These are phyloP conservation scores for Clarireedia hainanense DNA, from an alignment of 2,329 filamentous ascomycete genomes.

Conservation along the genomic window DNA sequence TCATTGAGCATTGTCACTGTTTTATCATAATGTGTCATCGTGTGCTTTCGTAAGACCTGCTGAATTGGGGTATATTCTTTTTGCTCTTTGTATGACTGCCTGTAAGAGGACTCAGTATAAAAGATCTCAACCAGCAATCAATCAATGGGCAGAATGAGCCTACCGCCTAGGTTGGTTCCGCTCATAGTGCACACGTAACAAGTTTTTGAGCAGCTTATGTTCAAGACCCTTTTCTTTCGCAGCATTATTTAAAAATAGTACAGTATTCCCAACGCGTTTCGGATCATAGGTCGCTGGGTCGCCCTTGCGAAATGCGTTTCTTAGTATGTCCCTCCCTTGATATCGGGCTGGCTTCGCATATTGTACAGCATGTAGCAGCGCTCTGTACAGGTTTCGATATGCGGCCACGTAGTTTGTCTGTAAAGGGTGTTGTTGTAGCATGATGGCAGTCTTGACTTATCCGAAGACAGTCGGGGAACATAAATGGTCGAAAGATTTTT, in stretches of 20 bases:
- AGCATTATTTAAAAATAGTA: conserved; percentile 63
- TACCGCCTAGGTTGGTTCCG: conserved; percentile 8
- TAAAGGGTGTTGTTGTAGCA: background rate
- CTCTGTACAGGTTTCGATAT: conserved; percentile 64
- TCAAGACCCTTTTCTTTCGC: conserved; percentile 57
- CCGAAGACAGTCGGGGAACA: background rate
- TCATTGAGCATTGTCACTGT: conserved; percentile 68
- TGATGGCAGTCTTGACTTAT: too few relatives aligned
- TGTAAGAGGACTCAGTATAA: background rate
- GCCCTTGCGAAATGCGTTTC: conserved; percentile 49
- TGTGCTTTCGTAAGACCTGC: conserved; percentile 20
- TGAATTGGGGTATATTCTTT: conserved; percentile 3
- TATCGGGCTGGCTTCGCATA: conserved; percentile 62
- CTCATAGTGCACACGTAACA: conserved; percentile 41
- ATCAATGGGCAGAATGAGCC: background rate
- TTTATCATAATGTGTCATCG: conserved; percentile 54
- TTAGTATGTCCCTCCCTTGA: conserved; percentile 50
- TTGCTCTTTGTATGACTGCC: background rate
- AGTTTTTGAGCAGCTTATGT: conserved; percentile 63
- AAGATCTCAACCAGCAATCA: background rate
- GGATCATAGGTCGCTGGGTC: conserved; percentile 38
- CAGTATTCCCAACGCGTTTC: conserved; percentile 51
- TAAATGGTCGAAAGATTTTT: background rate
- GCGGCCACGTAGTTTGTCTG: conserved; percentile 45
- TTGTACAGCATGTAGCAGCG: conserved; percentile 60